A percentile compares a stretch with the other conserved stretches of the same genome.
These are phyloP conservation scores for Rosa chinensis DNA, from an alignment of 306 rosid genomes.

Conservation along the genomic window DNA sequence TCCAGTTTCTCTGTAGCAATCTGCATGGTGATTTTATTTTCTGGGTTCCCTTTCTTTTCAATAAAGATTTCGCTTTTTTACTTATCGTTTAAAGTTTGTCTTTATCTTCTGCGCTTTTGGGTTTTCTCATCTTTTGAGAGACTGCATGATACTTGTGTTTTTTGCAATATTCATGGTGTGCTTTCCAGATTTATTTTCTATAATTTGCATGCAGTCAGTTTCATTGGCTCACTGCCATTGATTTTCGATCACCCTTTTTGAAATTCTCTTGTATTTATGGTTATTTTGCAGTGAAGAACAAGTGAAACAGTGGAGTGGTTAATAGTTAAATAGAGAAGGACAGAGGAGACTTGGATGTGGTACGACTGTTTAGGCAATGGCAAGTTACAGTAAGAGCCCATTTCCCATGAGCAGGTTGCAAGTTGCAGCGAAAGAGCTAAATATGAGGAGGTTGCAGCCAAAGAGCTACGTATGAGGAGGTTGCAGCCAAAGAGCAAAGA, in stretches of 20 bases:
- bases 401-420: constrained; percentile 3
- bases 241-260: constrained; percentile 1
- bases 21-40: constrained; percentile 42
- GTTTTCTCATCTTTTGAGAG: constrained; percentile 14
- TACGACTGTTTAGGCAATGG: not conserved
- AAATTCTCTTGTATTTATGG: constrained; percentile 9
- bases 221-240: not conserved
- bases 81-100: constrained; percentile 39
- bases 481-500: too few species aligned
- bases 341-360: constrained; percentile 20
- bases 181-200: not conserved
- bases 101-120: constrained; percentile 31
- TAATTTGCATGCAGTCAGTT: constrained; percentile 11
- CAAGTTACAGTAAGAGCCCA: constrained; percentile 37
- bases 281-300: constrained; percentile 26
- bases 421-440: too few species aligned
- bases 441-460: too few species aligned
- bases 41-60: not conserved
- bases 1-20: not conserved
- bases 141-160: constrained; percentile 36
- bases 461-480: too few species aligned
- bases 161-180: constrained; percentile 16
- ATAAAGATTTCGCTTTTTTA: not conserved
- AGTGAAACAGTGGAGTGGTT: constrained; percentile 24
- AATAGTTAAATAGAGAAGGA: constrained; percentile 33